phyloP scores from a whole-genome alignment of 1,284 basidiomycete species.

The Pseudozyma thailandica region DNA sequence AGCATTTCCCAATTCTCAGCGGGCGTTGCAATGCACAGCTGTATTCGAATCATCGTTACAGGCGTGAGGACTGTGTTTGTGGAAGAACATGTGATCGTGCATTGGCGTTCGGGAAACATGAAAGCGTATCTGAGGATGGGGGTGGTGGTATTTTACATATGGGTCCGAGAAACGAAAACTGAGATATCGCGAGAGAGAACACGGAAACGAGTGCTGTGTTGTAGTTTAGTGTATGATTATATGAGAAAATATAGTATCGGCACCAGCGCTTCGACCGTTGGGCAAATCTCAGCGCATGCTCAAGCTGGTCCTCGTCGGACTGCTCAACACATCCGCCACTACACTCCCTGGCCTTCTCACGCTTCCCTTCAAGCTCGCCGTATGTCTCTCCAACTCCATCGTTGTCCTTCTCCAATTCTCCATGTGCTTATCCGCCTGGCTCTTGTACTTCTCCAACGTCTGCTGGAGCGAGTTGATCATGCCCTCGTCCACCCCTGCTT shows the following conservation, averaged over 20 bases:
- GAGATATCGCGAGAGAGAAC: no score
- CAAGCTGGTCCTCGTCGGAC: constrained; percentile 20
- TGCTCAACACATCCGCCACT: constrained; percentile 18
- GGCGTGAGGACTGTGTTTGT: no score
- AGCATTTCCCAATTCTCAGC: not conserved
- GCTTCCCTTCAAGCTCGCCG: constrained; percentile 17
- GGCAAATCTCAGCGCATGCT: constrained; percentile 29
- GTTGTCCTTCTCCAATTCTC: constrained; percentile 50
- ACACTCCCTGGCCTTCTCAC: constrained; percentile 21
- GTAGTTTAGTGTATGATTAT: no score
- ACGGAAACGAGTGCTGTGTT: no score
- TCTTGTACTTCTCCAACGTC: constrained; percentile 49
- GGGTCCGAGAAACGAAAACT: not conserved
- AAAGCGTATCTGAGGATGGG: not conserved
- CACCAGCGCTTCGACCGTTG: no score
- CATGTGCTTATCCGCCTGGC: constrained; percentile 56
- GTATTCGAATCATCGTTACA: no score
- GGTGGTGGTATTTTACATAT: no score
- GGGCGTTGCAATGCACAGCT: not conserved
- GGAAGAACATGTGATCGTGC: no score
- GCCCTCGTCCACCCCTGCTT: constrained; percentile 50
- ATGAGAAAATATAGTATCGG: no score
- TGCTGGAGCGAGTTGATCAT: constrained; percentile 45
- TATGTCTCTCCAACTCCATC: constrained; percentile 41
- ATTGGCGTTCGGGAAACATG: no score